Conservation (phyloP, 441 rosid genomes). For the Gossypium gossypioides region DNA sequence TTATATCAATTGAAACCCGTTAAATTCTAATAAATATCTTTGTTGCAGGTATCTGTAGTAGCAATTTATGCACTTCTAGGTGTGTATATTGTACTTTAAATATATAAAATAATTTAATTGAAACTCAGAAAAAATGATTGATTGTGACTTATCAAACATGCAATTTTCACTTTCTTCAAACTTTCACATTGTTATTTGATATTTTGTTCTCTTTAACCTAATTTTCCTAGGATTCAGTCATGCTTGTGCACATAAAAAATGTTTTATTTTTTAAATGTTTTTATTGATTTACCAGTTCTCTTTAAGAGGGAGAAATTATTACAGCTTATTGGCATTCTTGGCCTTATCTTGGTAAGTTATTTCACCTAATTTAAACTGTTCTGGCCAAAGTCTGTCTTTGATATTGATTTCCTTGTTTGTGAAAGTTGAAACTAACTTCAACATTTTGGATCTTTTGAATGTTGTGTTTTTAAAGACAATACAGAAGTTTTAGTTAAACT, state of each 20-base stretch:
- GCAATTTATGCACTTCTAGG: conserved; percentile 57
- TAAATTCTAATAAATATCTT: conserved; percentile 10
- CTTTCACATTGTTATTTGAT: background rate
- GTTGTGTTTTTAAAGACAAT: background rate
- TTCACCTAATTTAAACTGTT: conserved; percentile 8
- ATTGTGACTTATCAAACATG: background rate
- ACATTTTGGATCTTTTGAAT: background rate
- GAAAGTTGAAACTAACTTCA: background rate
- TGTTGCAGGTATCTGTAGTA: conserved; percentile 55
- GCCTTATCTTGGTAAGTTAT: conserved; percentile 50
- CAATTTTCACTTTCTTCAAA: background rate
- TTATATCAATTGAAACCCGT: background rate
- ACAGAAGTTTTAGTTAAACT: background rate
- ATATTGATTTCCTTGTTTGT: conserved; percentile 8
- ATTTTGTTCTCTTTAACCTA: background rate
- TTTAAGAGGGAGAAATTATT: conserved; percentile 74
- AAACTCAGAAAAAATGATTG: background rate
- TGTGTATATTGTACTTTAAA: conserved; percentile 21
- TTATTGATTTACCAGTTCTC: conserved; percentile 5
- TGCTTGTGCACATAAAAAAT: background rate
- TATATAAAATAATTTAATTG: background rate
- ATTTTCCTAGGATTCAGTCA: background rate
- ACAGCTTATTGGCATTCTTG: conserved; percentile 65
- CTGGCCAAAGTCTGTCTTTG: background rate
- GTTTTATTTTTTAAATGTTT: background rate